phyloP scores from a whole-genome alignment of 2,329 filamentous ascomycete genomes.

The Stachybotrys echinatus region DNA sequence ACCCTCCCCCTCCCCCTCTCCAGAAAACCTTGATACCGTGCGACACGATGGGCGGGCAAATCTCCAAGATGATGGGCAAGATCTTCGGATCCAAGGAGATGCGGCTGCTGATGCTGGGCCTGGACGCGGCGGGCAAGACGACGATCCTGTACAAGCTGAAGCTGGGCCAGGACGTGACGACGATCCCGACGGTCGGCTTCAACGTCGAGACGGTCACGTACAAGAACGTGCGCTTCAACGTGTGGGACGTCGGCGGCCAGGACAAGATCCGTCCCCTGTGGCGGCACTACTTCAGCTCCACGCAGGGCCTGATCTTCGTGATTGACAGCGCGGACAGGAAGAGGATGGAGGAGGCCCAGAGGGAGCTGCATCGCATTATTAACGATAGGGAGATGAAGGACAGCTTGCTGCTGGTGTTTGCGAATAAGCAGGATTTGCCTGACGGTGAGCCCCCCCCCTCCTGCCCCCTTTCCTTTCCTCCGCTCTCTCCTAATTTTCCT shows the following conservation, averaged over 20 bases:
- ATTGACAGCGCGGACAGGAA: slow-evolving; percentile 91
- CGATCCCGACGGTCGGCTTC: slow-evolving; percentile 97
- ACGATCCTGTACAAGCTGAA: slow-evolving; percentile 99
- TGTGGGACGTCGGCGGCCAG: slow-evolving; percentile 98
- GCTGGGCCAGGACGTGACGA: slow-evolving; percentile 95
- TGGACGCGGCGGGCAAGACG: slow-evolving; percentile 97
- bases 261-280: slow-evolving; percentile 97
- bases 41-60: slow-evolving; percentile 73
- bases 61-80: slow-evolving; percentile 97
- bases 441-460: slow-evolving; percentile 52
- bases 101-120: slow-evolving; percentile 94
- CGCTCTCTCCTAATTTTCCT: too few species aligned
- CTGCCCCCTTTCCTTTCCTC: neutral
- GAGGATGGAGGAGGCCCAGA: slow-evolving; percentile 87
- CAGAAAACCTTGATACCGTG: neutral
- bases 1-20: neutral
- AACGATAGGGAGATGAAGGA: slow-evolving; percentile 98
- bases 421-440: slow-evolving; percentile 96
- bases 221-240: slow-evolving; percentile 99
- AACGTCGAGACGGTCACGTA: slow-evolving; percentile 99
- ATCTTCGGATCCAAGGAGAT: slow-evolving; percentile 99
- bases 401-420: slow-evolving; percentile 88
- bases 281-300: slow-evolving; percentile 95
- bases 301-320: slow-evolving; percentile 97
- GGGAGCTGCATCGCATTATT: slow-evolving; percentile 94